A percentile compares a stretch with the other conserved stretches of the same genome.
These are phyloP conservation scores for Talaromyces sp. DNA, from an alignment of 2,329 filamentous ascomycete species.

Conservation along the genomic window DNA sequence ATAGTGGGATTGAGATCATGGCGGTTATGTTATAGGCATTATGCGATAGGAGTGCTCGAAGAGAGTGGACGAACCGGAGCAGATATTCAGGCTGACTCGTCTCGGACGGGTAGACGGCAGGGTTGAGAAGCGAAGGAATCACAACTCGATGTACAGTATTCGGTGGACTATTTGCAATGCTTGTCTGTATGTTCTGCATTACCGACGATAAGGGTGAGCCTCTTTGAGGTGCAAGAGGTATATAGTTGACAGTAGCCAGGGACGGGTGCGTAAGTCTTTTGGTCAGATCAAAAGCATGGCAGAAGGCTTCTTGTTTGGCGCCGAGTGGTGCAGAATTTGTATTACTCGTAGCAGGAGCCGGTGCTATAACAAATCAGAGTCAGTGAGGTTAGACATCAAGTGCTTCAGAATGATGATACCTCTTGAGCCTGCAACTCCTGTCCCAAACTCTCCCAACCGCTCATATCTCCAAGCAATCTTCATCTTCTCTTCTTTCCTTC, in stretches of 20 bases:
- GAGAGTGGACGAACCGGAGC: conserved; percentile 74
- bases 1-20: conserved; percentile 73
- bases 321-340: conserved; percentile 33
- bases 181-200: conserved; percentile 56
- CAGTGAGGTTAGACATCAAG: background rate
- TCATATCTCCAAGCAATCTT: conserved; percentile 99
- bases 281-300: conserved; percentile 69
- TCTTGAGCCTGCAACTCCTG: conserved; percentile 53
- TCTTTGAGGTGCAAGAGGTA: conserved; percentile 42
- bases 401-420: conserved; percentile 49
- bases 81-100: conserved; percentile 68
- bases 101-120: conserved; percentile 72
- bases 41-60: conserved; percentile 71
- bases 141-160: conserved; percentile 73
- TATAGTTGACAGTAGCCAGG: conserved; percentile 52
- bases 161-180: conserved; percentile 56
- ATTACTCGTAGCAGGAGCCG: conserved; percentile 36
- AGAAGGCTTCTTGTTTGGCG: conserved; percentile 52
- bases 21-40: conserved; percentile 64
- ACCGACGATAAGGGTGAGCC: conserved; percentile 62
- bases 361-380: conserved; percentile 25
- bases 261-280: conserved; percentile 60
- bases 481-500: conserved; percentile 69
- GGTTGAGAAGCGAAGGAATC: conserved; percentile 80
- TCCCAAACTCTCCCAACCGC: conserved; percentile 68